Conservation (phyloP, 176 grass and related monocot genomes). For the Bonia amplexicaulis region DNA sequence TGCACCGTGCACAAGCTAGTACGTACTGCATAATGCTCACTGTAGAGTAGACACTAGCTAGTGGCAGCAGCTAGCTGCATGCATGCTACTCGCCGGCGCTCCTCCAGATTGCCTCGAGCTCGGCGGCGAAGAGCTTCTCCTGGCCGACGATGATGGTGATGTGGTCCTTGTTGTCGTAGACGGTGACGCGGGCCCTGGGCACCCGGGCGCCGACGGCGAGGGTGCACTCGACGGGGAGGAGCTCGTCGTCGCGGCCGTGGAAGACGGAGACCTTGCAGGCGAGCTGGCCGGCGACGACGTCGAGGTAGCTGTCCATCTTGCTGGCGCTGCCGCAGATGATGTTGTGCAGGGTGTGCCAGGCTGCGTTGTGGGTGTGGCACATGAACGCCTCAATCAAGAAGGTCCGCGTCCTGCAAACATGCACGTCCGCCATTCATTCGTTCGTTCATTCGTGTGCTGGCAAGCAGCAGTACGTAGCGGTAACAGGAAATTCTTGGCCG, state of each 20-base stretch:
- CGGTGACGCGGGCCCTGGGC: constrained; percentile 59
- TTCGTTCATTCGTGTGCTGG: neutral
- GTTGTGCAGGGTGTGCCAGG: constrained; percentile 99
- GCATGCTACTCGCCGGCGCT: constrained; percentile 18
- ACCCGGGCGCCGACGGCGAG: constrained; percentile 51
- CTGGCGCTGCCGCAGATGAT: constrained; percentile 73
- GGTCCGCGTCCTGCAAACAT: constrained; percentile 54
- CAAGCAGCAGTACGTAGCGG: neutral
- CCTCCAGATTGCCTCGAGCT: constrained; percentile 86
- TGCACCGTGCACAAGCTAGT: neutral
- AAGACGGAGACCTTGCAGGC: constrained; percentile 63
- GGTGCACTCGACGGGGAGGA: constrained; percentile 68
- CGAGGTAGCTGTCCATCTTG: constrained; percentile 70
- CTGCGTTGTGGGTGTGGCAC: constrained; percentile 96
- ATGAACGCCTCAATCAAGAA: constrained; percentile 90
- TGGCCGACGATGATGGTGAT: constrained; percentile 88
- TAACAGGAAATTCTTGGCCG: neutral
- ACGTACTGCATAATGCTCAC: neutral
- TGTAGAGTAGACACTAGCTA: neutral
- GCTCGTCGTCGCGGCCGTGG: constrained; percentile 88
- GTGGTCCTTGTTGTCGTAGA: constrained; percentile 74
- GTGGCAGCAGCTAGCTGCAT: neutral
- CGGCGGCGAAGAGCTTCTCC: constrained; percentile 66
- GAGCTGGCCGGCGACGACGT: constrained; percentile 39
- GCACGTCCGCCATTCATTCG: neutral